Evolutionary conservation across 306 rosid species (phyloP), one percentile per base, ranked within the genome.

Genomic region (Cicer pinnatifidum): DNA sequence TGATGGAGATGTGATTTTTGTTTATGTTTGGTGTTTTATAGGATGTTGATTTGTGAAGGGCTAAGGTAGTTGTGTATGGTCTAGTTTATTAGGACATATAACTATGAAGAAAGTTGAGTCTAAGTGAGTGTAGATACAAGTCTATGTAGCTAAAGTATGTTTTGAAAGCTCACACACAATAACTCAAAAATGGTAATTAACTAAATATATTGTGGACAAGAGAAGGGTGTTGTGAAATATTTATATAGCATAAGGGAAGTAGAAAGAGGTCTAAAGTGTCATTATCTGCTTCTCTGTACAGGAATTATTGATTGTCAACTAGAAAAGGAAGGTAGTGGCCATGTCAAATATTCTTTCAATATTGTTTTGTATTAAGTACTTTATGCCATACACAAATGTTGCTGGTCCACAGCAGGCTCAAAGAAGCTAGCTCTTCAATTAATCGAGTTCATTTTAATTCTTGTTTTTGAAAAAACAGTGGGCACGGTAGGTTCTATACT

Each of bases 271-370:
- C 81, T 71, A 66, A 79, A 83, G 0, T 28, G 70, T 67, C 76
- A 33, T 52, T 67, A 39, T 37, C 37, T 74, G 80, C 60, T 9
- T 43, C 72, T 50, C 67, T 41, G 75, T 35, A 53, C 2, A 61
- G 17, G 64, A 72, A 75, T 75, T 67, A 40, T 78, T 80, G 65
- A 72, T 60, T 52, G 77, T 77, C 85, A 73, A 82, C 73, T 68
- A 63, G 40, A 78, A 71, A 15, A 11, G 48, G 60, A 52, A 71
- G 60, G 13, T 67, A 67, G 75, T 82, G 82, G 73, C 4, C 50
- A 67, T 69, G 79, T 41, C 77, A 78, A 78, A 82, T 82, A 82
- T 82, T 78, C 82, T 73, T 8, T 12, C 48, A 82, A 72, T 77
- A 40, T 77, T 54, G 47, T 75, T 40, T 23, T 69, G 40, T 67